phyloP scores from a whole-genome alignment of 345 rosid genomes.

The Acer saccharum region DNA sequence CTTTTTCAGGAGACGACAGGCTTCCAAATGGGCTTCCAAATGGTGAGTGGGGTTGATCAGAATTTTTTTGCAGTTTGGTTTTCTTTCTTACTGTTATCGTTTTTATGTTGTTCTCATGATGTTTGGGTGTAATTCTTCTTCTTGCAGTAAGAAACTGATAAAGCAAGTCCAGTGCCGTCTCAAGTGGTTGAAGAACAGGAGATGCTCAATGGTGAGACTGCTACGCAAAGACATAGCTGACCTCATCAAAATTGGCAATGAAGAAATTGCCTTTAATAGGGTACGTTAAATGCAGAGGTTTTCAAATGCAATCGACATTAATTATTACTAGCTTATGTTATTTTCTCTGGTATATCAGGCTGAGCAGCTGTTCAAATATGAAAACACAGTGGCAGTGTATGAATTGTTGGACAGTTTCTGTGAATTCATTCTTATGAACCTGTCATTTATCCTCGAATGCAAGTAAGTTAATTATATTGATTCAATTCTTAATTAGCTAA shows the following conservation, averaged over 20 bases:
- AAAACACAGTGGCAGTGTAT: slow-evolving; percentile 46
- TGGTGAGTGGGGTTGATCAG: slow-evolving; percentile 36
- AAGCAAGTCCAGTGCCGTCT: slow-evolving; percentile 61
- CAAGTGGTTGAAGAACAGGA: slow-evolving; percentile 67
- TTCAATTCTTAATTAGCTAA: not conserved
- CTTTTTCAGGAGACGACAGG: slow-evolving; percentile 74
- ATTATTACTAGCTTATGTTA: no score
- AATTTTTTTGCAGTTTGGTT: not conserved
- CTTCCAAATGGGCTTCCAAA: slow-evolving; percentile 86
- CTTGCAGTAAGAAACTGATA: slow-evolving; percentile 58
- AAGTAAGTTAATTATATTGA: slow-evolving; percentile 40
- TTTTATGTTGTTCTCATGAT: not conserved
- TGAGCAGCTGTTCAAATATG: slow-evolving; percentile 59
- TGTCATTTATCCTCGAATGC: slow-evolving; percentile 58
- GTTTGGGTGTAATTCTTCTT: not conserved
- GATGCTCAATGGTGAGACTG: slow-evolving; percentile 57
- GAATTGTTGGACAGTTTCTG: slow-evolving; percentile 63
- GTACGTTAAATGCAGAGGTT: slow-evolving; percentile 22
- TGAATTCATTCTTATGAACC: slow-evolving; percentile 50
- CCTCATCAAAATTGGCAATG: slow-evolving; percentile 58
- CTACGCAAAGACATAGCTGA: slow-evolving; percentile 54
- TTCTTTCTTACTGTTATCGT: not conserved
- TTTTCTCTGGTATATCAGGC: slow-evolving; percentile 37
- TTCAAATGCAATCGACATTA: not conserved
- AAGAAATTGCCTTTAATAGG: slow-evolving; percentile 51